Percentiles rank a stretch among this genome's conserved stretches.
phyloP scores from a whole-genome alignment of 192 early-diverging fungal genomes.

The Pecoramyces ruminantium region DNA sequence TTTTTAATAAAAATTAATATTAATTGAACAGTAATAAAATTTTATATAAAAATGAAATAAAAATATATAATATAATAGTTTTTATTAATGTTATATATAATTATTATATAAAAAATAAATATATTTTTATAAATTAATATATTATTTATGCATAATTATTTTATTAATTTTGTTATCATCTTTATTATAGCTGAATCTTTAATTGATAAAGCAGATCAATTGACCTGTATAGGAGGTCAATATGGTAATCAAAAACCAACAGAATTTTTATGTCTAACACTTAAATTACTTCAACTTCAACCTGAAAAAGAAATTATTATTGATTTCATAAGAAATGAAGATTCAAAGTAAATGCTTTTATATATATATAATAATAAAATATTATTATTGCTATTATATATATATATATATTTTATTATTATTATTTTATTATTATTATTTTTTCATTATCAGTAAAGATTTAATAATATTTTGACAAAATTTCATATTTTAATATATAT shows the following conservation, averaged over 20 bases:
- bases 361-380: not conserved
- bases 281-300: slow-evolving; percentile 87
- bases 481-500: not conserved
- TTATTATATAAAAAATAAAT: no score
- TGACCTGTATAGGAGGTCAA: slow-evolving; percentile 61
- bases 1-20: no score
- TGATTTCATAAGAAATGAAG: slow-evolving; percentile 62
- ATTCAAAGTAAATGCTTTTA: slow-evolving; percentile 44
- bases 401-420: no score
- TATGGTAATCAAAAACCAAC: slow-evolving; percentile 76
- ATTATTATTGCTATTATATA: no score
- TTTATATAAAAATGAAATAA: no score
- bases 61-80: no score
- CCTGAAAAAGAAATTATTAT: slow-evolving; percentile 74
- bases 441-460: no score
- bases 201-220: slow-evolving; percentile 68
- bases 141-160: not conserved
- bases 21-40: no score
- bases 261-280: slow-evolving; percentile 70
- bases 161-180: slow-evolving; percentile 1
- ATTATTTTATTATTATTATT: no score
- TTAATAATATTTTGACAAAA: no score
- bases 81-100: no score
- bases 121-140: no score
- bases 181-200: slow-evolving; percentile 47